A percentile compares a stretch with the other conserved stretches of the same genome.
phyloP scores from a whole-genome alignment of 805 yeast species.

The Scheffersomyces spartinae region DNA sequence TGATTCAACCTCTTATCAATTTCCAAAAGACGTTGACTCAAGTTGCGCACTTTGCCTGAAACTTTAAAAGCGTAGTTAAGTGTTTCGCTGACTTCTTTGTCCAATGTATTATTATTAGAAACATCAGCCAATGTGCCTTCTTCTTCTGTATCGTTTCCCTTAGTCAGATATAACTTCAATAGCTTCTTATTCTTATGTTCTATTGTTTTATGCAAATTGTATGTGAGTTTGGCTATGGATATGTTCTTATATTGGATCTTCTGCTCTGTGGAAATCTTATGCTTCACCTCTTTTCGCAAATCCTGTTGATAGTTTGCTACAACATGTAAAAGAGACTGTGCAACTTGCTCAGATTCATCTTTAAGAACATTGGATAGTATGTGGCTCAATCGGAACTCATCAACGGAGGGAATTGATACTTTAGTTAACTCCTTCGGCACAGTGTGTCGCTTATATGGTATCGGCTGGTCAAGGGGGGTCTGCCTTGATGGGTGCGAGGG shows the following conservation, averaged over 20 bases:
- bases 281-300: slow-evolving; percentile 20
- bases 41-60: slow-evolving; percentile 1
- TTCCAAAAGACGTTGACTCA: slow-evolving; percentile 1
- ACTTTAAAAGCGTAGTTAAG: slow-evolving; percentile 2
- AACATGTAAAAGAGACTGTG: slow-evolving; percentile 14
- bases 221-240: slow-evolving; percentile 18
- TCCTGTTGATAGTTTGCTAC: slow-evolving; percentile 24
- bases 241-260: slow-evolving; percentile 29
- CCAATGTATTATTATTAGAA: slow-evolving; percentile 3
- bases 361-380: slow-evolving; percentile 14
- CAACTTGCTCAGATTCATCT: slow-evolving; percentile 19
- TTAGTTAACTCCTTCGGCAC: no score
- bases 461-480: no score
- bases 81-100: slow-evolving; percentile 5
- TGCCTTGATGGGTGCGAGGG: no score
- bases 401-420: slow-evolving; percentile 22
- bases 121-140: no score
- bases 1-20: slow-evolving; percentile 7
- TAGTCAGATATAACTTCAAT: slow-evolving; percentile 1
- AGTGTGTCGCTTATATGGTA: no score
- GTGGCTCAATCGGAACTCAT: slow-evolving; percentile 18
- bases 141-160: not conserved
- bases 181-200: slow-evolving; percentile 5
- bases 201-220: slow-evolving; percentile 9
- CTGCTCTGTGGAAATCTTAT: slow-evolving; percentile 25